These are phyloP conservation scores for Vigna reflexopilosa DNA, from an alignment of 306 rosid genomes.

Conservation along the genomic window DNA sequence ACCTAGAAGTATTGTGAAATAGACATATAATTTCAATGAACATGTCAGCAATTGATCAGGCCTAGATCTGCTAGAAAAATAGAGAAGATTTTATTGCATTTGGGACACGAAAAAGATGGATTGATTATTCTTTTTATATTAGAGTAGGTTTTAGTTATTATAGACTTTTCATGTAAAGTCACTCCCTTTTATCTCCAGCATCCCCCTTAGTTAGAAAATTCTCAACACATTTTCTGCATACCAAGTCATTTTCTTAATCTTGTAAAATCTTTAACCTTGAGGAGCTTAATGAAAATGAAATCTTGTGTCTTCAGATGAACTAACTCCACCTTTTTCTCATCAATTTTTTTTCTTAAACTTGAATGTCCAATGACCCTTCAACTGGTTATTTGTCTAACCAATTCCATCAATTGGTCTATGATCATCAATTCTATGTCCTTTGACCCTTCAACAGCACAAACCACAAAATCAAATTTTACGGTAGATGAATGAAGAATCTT, in stretches of 20 bases:
- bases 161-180: not conserved
- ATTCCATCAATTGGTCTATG: not conserved
- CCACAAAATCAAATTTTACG: not conserved
- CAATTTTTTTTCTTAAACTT: not conserved
- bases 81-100: not conserved
- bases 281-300: not conserved
- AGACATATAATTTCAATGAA: constrained; percentile 17
- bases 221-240: not conserved
- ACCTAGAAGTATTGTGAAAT: not conserved
- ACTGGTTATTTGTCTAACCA: too few relatives aligned
- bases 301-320: too few relatives aligned
- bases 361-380: not conserved
- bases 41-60: constrained; percentile 6
- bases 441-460: not conserved
- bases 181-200: not conserved
- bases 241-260: not conserved
- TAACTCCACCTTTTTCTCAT: too few relatives aligned
- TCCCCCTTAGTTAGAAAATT: not conserved
- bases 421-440: not conserved
- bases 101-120: too few relatives aligned
- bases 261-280: not conserved
- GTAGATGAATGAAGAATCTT: not conserved
- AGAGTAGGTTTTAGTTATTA: not conserved
- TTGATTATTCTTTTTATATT: too few relatives aligned
- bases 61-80: not conserved